phyloP scores from a whole-genome alignment of 192 early-diverging fungal genomes.

The Polychytrium aggregatum region DNA sequence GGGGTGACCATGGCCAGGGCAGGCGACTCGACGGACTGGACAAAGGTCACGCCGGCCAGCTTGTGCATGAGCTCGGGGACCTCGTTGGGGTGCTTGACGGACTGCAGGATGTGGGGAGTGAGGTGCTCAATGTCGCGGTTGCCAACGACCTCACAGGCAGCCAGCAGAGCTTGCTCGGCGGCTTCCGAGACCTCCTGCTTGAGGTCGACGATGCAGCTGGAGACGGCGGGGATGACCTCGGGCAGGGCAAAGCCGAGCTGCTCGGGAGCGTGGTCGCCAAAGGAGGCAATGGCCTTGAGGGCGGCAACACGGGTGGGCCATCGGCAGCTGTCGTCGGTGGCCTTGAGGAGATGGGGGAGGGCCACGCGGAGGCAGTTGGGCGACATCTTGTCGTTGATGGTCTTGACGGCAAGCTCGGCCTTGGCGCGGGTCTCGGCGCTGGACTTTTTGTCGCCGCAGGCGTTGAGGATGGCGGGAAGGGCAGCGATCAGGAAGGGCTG shows the following conservation, averaged over 20 bases:
- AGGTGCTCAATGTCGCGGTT: slow-evolving; percentile 73
- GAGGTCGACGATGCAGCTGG: slow-evolving; percentile 66
- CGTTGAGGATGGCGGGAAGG: slow-evolving; percentile 7
- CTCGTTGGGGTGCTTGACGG: slow-evolving; percentile 63
- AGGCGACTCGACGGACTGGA: slow-evolving; percentile 56
- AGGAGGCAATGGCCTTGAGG: slow-evolving; percentile 14
- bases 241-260: slow-evolving; percentile 29
- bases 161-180: slow-evolving; percentile 51
- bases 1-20: slow-evolving; percentile 68
- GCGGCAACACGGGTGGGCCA: slow-evolving; percentile 38
- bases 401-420: slow-evolving; percentile 17
- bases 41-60: slow-evolving; percentile 66
- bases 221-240: slow-evolving; percentile 59
- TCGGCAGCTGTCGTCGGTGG: slow-evolving; percentile 21
- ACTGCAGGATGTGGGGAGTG: slow-evolving; percentile 58
- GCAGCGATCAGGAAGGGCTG: slow-evolving; percentile 9
- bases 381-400: slow-evolving; percentile 6
- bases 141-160: slow-evolving; percentile 42
- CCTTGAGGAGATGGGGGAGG: slow-evolving; percentile 20
- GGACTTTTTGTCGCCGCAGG: slow-evolving; percentile 11
- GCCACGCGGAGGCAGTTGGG: no score
- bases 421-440: slow-evolving; percentile 2
- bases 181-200: slow-evolving; percentile 51
- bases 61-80: slow-evolving; percentile 62
- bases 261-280: slow-evolving; percentile 26